phyloP scores from a whole-genome alignment of 768 basidiomycete genomes.

The Jaapia argillacea region DNA sequence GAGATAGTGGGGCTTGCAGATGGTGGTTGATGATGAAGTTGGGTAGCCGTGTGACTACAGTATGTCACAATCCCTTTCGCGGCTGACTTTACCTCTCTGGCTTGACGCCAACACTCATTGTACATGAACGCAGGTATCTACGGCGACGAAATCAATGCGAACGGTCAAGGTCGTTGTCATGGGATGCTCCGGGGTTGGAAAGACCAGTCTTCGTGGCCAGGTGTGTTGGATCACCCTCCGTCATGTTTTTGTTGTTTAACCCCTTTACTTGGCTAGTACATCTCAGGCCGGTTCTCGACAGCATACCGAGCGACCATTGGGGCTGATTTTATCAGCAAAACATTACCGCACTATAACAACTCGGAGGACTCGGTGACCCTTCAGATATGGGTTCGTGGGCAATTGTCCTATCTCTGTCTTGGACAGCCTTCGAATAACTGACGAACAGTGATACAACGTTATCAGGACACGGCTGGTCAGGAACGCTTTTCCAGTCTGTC shows the following conservation, averaged over 20 bases:
- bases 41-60: no score
- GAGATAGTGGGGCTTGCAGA: no score
- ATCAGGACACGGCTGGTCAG: conserved; percentile 78
- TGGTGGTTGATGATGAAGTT: no score
- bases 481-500: conserved; percentile 82
- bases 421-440: neutral
- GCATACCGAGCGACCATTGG: conserved; percentile 83
- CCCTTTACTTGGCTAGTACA: conserved; percentile 37
- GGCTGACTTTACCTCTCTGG: no score
- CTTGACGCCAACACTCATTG: no score
- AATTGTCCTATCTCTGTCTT: neutral
- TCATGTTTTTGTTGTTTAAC: conserved; percentile 1
- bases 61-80: no score
- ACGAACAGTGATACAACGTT: no score
- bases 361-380: conserved; percentile 50
- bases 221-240: conserved; percentile 24
- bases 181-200: conserved; percentile 78
- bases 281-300: conserved; percentile 64
- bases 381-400: conserved; percentile 60
- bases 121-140: no score
- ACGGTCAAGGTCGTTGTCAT: conserved; percentile 78
- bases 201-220: conserved; percentile 70
- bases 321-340: conserved; percentile 80
- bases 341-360: conserved; percentile 47
- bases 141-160: conserved; percentile 46